Conservation (phyloP, 2,329 filamentous ascomycete genomes). For the Pseudocercospora musae region DNA sequence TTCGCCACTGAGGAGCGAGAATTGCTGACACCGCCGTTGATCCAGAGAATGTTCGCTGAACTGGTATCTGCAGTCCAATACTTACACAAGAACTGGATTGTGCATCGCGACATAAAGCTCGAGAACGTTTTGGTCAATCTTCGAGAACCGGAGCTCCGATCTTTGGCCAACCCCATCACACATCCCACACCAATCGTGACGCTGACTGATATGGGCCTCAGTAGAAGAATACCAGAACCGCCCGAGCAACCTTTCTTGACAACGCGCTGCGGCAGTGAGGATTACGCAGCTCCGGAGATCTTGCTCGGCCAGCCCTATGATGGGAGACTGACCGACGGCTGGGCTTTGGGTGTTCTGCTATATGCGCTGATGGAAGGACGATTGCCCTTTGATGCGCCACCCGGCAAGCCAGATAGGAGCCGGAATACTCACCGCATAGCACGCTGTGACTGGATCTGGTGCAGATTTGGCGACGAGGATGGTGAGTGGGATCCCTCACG, state of each 20-base stretch:
- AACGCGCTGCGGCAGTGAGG: slow-evolving; percentile 91
- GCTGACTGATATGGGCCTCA: slow-evolving; percentile 87
- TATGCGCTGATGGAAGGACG: slow-evolving; percentile 93
- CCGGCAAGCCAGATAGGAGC: slow-evolving; percentile 70
- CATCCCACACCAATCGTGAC: slow-evolving; percentile 83
- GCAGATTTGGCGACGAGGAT: slow-evolving; percentile 76
- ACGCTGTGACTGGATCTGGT: slow-evolving; percentile 92
- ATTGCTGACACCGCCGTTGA: slow-evolving; percentile 63
- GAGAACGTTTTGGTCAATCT: slow-evolving; percentile 96
- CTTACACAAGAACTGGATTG: slow-evolving; percentile 79
- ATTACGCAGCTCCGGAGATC: slow-evolving; percentile 95
- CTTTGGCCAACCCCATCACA: slow-evolving; percentile 62
- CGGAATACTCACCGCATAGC: slow-evolving; percentile 88
- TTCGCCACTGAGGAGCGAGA: slow-evolving; percentile 72
- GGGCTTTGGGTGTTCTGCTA: slow-evolving; percentile 88
- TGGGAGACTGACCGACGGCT: slow-evolving; percentile 85
- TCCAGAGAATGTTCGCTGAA: slow-evolving; percentile 86
- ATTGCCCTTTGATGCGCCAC: slow-evolving; percentile 86
- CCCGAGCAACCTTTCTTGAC: slow-evolving; percentile 82
- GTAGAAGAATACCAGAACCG: slow-evolving; percentile 69
- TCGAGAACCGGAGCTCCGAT: slow-evolving; percentile 61
- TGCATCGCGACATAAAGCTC: slow-evolving; percentile 96
- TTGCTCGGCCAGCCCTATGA: slow-evolving; percentile 94
- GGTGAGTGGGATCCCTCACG: slow-evolving; percentile 78
- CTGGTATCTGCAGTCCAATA: slow-evolving; percentile 81